Percentiles rank a stretch among this genome's conserved stretches.
Conservation (phyloP, 176 grass and related monocot species). For the Saccharum officinarum region DNA sequence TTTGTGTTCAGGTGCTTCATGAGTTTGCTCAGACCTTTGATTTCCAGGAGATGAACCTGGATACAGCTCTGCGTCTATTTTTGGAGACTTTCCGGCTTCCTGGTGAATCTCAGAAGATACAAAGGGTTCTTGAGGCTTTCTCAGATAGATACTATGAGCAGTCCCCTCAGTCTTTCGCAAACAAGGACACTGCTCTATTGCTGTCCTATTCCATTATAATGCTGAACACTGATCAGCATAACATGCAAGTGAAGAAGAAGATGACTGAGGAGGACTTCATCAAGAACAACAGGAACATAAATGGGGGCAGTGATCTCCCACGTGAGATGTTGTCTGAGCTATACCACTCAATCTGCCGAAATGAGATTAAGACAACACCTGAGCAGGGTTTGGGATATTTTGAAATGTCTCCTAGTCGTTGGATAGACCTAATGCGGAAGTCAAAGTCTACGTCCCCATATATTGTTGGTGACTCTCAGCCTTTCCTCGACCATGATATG, state of each 20-base stretch:
- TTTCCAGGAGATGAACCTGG: conserved; percentile 87
- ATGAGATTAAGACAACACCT: conserved; percentile 91
- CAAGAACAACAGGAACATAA: conserved; percentile 95
- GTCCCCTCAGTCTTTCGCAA: conserved; percentile 75
- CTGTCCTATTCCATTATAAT: conserved; percentile 97
- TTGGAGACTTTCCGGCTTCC: conserved; percentile 91
- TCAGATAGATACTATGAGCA: conserved; percentile 98
- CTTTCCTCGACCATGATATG: conserved; percentile 93
- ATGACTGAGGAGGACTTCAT: conserved; percentile 99
- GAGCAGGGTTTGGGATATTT: conserved; percentile 87
- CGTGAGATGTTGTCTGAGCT: conserved; percentile 87
- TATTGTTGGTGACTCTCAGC: conserved; percentile 78
- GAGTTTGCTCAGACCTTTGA: conserved; percentile 97
- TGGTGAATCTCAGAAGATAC: conserved; percentile 99
- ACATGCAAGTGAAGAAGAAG: conserved; percentile 99
- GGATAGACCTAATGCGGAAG: conserved; percentile 92
- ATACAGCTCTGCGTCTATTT: conserved; percentile 93
- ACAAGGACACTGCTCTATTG: conserved; percentile 93
- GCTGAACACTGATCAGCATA: conserved; percentile 99
- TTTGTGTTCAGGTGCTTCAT: conserved; percentile 98
- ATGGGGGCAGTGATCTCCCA: conserved; percentile 90
- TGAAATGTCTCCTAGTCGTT: conserved; percentile 97
- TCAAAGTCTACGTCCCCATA: conserved; percentile 79
- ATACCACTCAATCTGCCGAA: conserved; percentile 83
- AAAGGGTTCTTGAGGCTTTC: conserved; percentile 98